Evolutionary conservation across 768 basidiomycete species (phyloP), one percentile per base, ranked within the genome.

Genomic region (Tephrocybe sp.): DNA sequence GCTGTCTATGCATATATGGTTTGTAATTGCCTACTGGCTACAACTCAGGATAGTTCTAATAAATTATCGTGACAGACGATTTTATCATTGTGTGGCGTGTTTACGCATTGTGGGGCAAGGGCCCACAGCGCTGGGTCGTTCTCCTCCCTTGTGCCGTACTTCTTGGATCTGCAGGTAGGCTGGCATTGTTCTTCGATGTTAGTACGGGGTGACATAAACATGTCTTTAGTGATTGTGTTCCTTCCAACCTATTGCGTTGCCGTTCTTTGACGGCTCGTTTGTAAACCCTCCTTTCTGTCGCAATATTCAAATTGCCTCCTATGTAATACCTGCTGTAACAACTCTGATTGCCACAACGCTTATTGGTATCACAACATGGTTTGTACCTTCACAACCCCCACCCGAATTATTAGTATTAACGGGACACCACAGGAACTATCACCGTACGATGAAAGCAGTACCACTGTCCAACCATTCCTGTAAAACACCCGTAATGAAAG

Each of bases 381-480:
- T 8, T 27, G 44, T 26, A 6, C 16, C 16, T 45, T 12, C 3
- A 16, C 18, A 13, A n/a, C 16, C 7, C 40, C 28, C 26, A 6
- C n/a, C 5, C 21, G 12, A 15, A 2, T 4, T 9, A 34, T 19
- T 19, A 11, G 35, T 16, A 49, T 16, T 16, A 16, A 9, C 24
- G 24, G n/a, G n/a, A n/a, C n/a, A n/a, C n/a, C n/a, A 28, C 13
- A 53, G 52, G 52, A 27, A 53, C n/a, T 53, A 53, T 16, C 30
- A 25, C 8, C 47, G 42, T 26, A 31, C 8, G 13, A 27, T 53
- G 16, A 43, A n/a, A 22, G 24, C 42, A 9, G 28, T n/a, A n/a
- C n/a, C 30, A 7, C 13, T 39, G 12, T 22, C 32, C 5, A 28
- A 18, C 28, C 13, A 15, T 9, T 25, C 28, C 5, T n/a, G 30